These are phyloP conservation scores for Clohesyomyces aquaticus DNA, from an alignment of 495 filamentous ascomycete genomes.

Conservation along the genomic window DNA sequence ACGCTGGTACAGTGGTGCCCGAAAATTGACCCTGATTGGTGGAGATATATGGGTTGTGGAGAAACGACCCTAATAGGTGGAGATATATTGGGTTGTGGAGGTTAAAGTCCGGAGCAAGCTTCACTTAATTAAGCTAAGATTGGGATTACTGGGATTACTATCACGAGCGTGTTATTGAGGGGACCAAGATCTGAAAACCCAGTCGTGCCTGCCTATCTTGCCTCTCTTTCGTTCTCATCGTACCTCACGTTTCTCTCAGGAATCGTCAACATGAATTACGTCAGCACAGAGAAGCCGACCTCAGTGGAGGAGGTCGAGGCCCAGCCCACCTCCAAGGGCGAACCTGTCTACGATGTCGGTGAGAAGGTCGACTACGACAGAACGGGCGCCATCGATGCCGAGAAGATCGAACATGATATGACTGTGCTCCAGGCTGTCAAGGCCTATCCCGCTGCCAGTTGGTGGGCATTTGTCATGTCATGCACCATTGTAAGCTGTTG, in stretches of 20 bases:
- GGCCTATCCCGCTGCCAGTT: slow-evolving; percentile 54
- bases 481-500: slow-evolving; percentile 55
- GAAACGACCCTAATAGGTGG: no score
- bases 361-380: slow-evolving; percentile 55
- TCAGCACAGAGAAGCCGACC: slow-evolving; percentile 47
- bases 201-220: slow-evolving; percentile 25
- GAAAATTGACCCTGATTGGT: slow-evolving; percentile 12
- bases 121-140: slow-evolving; percentile 16
- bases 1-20: no score
- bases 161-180: background rate
- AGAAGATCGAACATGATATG: slow-evolving; percentile 54
- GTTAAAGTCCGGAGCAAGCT: slow-evolving; percentile 16
- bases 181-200: slow-evolving; percentile 24
- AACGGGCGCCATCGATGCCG: slow-evolving; percentile 53
- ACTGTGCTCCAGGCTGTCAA: slow-evolving; percentile 54
- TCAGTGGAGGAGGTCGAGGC: slow-evolving; percentile 51
- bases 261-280: slow-evolving; percentile 53
- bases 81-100: slow-evolving; percentile 18
- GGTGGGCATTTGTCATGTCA: slow-evolving; percentile 59
- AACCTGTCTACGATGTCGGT: slow-evolving; percentile 50
- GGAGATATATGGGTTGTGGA: no score
- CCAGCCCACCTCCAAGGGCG: slow-evolving; percentile 43
- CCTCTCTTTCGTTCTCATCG: slow-evolving; percentile 21
- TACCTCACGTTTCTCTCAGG: slow-evolving; percentile 35
- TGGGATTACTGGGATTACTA: background rate